Base-by-base conservation (phyloP, 2,329 filamentous ascomycete species). In the Tolypocladium guangdongense region DNA sequence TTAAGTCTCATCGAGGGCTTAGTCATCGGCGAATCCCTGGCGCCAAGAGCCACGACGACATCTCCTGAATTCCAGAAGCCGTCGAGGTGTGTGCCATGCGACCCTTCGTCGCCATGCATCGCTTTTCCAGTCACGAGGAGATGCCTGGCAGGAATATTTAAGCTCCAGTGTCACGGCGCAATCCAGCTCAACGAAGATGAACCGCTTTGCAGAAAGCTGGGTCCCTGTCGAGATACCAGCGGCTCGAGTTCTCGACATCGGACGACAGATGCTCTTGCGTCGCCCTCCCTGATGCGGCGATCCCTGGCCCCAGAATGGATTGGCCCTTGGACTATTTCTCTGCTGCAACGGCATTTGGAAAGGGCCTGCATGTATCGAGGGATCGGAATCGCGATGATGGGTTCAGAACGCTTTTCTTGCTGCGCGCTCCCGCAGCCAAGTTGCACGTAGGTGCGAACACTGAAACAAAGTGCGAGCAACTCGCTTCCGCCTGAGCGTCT, bases 11-110 rank as follows among this genome's bases (percentile, higher is more conserved):
- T 36, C 30, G 7, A 7, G 16, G 7, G 33, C 41, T 55, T 37
- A 55, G 50, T 55, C 53, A 55, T 37, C 24, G 4, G 2, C 20
- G 18, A 20, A 16, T 36, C 27, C 38, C 24, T 27, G 35, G 16
- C 41, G 50, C 32, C 47, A 50, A 55, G 46, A 43, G 4, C 32
- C 30, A 14, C 18, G 22, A 55, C 54, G 47, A 55, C 54, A 55
- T 55, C 51, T 51, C 54, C 53, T 52, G 50, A 55, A 52, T 55
- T 55, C 54, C 54, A 55, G 51, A 27, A 24, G 32, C 12, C 35
- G 39, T 10, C 20, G 12, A 49, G 36, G 37, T 35, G 45, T 35
- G 45, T 24, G 22, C 45, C 41, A 51, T 32, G 18, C 8, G 43
- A n/a, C 27, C 43, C 7, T 16, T 30, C 24, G 43, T 18, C 43